Base-by-base conservation (phyloP, 257 asterid genomes). In the Craterostigma plantagineum region DNA sequence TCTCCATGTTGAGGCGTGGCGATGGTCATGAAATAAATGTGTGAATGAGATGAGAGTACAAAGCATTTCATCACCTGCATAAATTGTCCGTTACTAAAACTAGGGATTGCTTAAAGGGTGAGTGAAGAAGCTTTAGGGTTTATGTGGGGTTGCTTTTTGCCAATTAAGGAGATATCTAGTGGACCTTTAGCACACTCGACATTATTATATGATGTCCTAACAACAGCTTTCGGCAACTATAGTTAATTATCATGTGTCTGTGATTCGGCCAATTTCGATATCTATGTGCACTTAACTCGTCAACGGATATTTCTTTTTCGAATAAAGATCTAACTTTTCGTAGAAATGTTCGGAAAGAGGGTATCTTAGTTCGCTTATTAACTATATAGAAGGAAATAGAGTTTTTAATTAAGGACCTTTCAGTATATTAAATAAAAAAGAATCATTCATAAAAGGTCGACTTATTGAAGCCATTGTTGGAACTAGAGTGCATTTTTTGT, bases 41-140 rank as follows among this genome's bases (percentile, higher is more conserved):
- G 64, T 45, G 65, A 44, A 50, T 16, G 48, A 11, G 49, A 45
- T 43, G 50, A 33, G 33, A 16, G 50, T 36, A 48, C 43, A 35
- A 52, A 3, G 44, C 53, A 33, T 17, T n/a, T 56, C 17, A 40
- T 54, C 59, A 48, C 42, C 38, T 34, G 50, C 42, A 61, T 57
- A 50, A 70, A 54, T 44, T 67, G 62, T 63, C 59, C 57, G 64
- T 72, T 68, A 16, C 81, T 51, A 60, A 60, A 62, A 65, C 10
- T 42, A 49, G 74, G 59, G 68, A 52, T 68, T 65, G 74, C 69
- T 73, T 65, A 57, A 55, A 56, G 33, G 57, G 42, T 43, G 53
- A 72, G 65, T 55, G 63, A 51, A 63, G 30, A 46, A 54, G 60
- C 17, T 43, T 52, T 46, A 50, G 65, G 52, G 46, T 60, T 50